These are phyloP conservation scores for Metschnikowia bowlesiae DNA, from an alignment of 805 yeast genomes.

Conservation along the genomic window DNA sequence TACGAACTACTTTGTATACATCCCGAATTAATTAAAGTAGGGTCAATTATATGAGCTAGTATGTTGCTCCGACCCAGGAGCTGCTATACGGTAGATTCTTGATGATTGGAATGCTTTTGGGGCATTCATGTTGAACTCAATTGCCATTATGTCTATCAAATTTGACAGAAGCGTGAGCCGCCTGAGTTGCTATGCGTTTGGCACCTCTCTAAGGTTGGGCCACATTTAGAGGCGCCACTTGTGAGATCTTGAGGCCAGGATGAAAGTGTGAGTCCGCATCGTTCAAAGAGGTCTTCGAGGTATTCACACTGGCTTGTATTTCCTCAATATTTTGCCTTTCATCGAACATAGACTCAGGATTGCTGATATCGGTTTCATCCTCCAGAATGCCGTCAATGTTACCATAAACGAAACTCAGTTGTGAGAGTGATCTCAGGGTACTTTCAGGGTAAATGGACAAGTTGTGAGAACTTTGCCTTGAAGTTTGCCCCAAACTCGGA, in stretches of 20 bases:
- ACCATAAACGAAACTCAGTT: slow-evolving; percentile 4
- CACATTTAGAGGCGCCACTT: background rate
- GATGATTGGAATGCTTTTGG: background rate
- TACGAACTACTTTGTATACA: background rate
- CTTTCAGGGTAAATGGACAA: background rate
- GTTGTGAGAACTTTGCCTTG: background rate
- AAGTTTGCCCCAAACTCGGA: slow-evolving; percentile 9
- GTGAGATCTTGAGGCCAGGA: background rate
- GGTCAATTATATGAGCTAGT: slow-evolving; percentile 1
- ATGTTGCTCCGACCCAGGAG: slow-evolving; percentile 1
- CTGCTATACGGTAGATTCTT: background rate
- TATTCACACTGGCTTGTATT: slow-evolving; percentile 25
- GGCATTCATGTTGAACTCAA: background rate
- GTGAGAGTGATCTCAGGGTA: slow-evolving; percentile 3
- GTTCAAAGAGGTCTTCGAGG: slow-evolving; percentile 35
- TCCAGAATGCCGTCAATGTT: slow-evolving; percentile 9
- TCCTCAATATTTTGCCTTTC: slow-evolving; percentile 21
- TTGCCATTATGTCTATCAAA: background rate
- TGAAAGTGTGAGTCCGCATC: slow-evolving; percentile 15
- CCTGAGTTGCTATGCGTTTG: background rate
- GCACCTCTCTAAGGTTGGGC: background rate
- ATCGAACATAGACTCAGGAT: slow-evolving; percentile 39
- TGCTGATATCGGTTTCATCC: slow-evolving; percentile 32
- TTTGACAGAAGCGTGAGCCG: background rate
- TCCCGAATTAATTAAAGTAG: background rate